Evolutionary conservation across 2,329 filamentous ascomycete species (phyloP).

Genomic region (Aureobasidium pullulans): DNA sequence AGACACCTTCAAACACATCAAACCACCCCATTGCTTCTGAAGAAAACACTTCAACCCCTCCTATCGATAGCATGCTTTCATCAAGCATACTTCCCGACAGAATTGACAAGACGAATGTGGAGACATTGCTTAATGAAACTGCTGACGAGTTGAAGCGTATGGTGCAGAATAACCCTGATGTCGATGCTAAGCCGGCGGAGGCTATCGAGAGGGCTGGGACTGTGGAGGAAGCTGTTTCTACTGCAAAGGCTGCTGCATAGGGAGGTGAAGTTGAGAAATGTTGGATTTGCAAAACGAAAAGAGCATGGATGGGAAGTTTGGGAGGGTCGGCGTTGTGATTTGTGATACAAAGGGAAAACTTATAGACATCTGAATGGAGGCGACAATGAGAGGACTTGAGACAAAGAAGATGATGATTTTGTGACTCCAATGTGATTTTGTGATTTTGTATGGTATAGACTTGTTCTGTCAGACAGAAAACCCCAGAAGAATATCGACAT

Average conservation of each 20-base stretch:
- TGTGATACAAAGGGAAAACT: too few relatives aligned
- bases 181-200: constrained; percentile 22
- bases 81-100: neutral
- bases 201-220: constrained; percentile 18
- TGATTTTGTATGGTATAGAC: neutral
- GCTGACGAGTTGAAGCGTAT: constrained; percentile 32
- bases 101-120: neutral
- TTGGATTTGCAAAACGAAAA: neutral
- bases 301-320: neutral
- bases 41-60: constrained; percentile 7
- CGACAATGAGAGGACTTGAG: too few relatives aligned
- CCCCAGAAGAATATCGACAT: neutral
- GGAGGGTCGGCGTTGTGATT: too few relatives aligned
- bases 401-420: too few relatives aligned
- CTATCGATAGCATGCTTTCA: constrained; percentile 9
- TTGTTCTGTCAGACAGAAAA: neutral
- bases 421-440: too few relatives aligned
- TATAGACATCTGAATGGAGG: too few relatives aligned
- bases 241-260: neutral
- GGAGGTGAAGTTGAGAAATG: neutral
- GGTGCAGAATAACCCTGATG: constrained; percentile 35
- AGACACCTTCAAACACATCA: neutral
- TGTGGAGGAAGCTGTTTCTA: constrained; percentile 15
- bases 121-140: neutral
- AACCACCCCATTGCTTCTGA: neutral